Evolutionary conservation across 202 grass and related monocot species (phyloP).

Genomic region (Elaeis oleifera): DNA sequence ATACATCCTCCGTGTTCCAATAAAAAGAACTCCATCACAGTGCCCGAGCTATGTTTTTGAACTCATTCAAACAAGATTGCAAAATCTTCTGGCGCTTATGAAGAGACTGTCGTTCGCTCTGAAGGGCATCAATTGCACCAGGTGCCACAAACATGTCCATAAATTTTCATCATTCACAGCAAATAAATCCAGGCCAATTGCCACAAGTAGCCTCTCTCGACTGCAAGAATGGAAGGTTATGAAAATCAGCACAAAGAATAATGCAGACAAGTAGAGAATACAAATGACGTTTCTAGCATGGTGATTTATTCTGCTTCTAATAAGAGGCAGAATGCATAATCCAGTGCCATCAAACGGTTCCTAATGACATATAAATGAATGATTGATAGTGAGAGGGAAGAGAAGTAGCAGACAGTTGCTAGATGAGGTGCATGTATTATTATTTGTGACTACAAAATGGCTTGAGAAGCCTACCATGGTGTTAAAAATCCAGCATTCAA

Average conservation of each 20-base stretch:
- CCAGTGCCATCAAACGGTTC: too few relatives aligned
- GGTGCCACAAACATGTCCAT: slow-evolving; percentile 96
- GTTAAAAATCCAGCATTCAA: slow-evolving; percentile 93
- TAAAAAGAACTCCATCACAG: slow-evolving; percentile 31
- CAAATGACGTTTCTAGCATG: too few relatives aligned
- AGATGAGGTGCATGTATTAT: too few relatives aligned
- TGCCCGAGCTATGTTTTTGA: slow-evolving; percentile 71
- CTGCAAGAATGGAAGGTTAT: slow-evolving; percentile 35
- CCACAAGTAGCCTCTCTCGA: slow-evolving; percentile 70
- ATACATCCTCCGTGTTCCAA: too few relatives aligned
- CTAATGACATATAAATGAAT: too few relatives aligned
- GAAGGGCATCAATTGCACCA: slow-evolving; percentile 56
- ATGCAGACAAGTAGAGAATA: too few relatives aligned
- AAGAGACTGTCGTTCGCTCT: slow-evolving; percentile 64
- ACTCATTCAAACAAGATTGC: slow-evolving; percentile 72
- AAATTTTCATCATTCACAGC: slow-evolving; percentile 81
- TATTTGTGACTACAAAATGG: slow-evolving; percentile 1
- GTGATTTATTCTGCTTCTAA: too few relatives aligned
- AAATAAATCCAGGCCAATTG: slow-evolving; percentile 73
- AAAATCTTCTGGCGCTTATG: slow-evolving; percentile 85
- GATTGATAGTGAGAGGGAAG: too few relatives aligned
- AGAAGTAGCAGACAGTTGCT: too few relatives aligned
- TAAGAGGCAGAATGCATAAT: too few relatives aligned
- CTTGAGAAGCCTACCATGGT: slow-evolving; percentile 55
- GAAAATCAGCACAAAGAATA: slow-evolving; percentile 9